phyloP scores from a whole-genome alignment of 1,139 yeast genomes.

The Maudiozyma humilis region DNA sequence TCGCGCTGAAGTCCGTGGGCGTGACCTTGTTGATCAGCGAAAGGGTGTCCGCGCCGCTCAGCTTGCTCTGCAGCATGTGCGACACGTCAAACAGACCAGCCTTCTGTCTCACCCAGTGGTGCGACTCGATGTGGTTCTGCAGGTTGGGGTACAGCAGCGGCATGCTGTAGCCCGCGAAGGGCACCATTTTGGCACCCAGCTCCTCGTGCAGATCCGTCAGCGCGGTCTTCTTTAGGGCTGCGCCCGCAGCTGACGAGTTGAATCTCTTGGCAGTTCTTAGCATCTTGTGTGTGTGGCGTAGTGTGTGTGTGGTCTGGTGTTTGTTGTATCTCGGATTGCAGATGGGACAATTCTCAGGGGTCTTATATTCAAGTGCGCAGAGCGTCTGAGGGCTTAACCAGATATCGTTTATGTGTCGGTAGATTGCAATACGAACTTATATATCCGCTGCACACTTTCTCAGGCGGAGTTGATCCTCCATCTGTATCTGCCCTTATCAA shows the following conservation, averaged over 20 bases:
- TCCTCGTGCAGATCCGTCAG: conserved; percentile 70
- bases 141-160: conserved; percentile 71
- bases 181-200: conserved; percentile 84
- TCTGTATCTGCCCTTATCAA: neutral
- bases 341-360: no score
- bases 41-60: conserved; percentile 63
- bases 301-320: no score
- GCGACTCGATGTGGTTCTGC: conserved; percentile 85
- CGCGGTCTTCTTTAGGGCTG: conserved; percentile 55
- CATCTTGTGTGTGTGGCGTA: conserved; percentile 1
- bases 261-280: conserved; percentile 3
- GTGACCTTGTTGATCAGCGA: conserved; percentile 68
- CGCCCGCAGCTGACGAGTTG: conserved; percentile 2
- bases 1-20: conserved; percentile 64
- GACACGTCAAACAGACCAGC: conserved; percentile 94
- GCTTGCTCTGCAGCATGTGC: conserved; percentile 87
- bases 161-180: conserved; percentile 92
- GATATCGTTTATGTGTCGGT: no score
- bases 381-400: neutral
- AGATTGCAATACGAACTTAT: no score
- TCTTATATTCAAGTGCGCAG: neutral
- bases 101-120: conserved; percentile 81
- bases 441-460: neutral
- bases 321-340: no score
- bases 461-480: neutral